Conservation (phyloP, 306 rosid genomes). For the Lathyrus tuberosus region DNA sequence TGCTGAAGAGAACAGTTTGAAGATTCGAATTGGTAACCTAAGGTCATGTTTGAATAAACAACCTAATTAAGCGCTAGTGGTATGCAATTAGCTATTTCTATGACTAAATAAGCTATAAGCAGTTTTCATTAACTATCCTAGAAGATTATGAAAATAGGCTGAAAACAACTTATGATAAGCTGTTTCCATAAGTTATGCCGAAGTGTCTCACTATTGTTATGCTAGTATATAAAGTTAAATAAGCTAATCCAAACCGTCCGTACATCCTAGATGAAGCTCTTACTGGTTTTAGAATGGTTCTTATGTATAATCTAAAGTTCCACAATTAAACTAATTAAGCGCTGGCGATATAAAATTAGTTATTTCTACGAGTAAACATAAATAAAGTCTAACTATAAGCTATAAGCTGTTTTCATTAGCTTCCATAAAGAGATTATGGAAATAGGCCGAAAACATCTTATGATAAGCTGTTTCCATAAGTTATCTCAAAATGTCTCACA, state of each 20-base stretch:
- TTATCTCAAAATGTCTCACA: neutral
- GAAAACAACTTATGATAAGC: neutral
- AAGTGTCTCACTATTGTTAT: neutral
- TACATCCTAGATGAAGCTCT: neutral
- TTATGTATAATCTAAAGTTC: constrained; percentile 7
- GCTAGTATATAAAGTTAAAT: neutral
- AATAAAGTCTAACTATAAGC: neutral
- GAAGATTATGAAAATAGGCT: neutral
- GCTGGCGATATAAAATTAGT: neutral
- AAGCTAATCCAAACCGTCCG: neutral
- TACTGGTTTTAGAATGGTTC: constrained; percentile 1
- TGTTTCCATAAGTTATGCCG: neutral
- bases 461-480: neutral
- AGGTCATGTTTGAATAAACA: neutral
- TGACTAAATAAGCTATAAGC: neutral
- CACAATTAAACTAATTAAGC: neutral
- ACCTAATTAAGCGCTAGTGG: neutral
- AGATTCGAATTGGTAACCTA: constrained; percentile 11
- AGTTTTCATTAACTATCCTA: neutral
- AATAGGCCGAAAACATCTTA: neutral
- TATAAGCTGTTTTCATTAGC: neutral
- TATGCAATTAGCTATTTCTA: neutral
- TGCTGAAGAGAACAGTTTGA: constrained; percentile 1
- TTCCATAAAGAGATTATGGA: neutral
- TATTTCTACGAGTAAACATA: neutral